A percentile compares a stretch with the other conserved stretches of the same genome.
Conservation (phyloP, 2,329 filamentous ascomycete species). For the Metarhizium rileyi region DNA sequence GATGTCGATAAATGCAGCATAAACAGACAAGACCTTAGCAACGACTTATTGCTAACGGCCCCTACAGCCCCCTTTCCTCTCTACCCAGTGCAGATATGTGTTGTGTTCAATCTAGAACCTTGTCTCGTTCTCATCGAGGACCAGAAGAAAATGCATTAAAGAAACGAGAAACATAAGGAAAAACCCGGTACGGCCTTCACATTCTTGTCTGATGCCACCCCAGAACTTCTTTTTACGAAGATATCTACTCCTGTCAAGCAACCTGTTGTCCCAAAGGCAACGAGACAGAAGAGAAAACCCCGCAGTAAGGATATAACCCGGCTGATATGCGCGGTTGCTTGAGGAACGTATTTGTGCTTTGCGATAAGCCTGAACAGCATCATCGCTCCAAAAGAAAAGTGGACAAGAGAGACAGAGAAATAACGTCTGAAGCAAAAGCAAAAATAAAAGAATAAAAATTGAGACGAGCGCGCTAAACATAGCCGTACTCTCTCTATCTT, state of each 20-base stretch:
- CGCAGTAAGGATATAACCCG: background rate
- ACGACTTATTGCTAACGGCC: too few relatives aligned
- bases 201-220: background rate
- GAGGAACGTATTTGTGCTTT: constrained; percentile 3
- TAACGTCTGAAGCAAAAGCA: background rate
- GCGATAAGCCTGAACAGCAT: background rate
- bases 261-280: background rate
- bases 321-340: background rate
- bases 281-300: background rate
- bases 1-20: background rate
- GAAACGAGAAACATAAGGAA: background rate
- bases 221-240: background rate
- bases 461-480: background rate
- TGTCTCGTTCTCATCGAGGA: too few relatives aligned
- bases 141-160: background rate
- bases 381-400: background rate
- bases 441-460: too few relatives aligned
- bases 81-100: too few relatives aligned
- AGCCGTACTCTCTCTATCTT: constrained; percentile 10
- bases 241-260: background rate
- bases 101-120: too few relatives aligned
- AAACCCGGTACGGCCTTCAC: background rate
- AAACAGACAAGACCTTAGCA: too few relatives aligned
- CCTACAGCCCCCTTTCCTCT: too few relatives aligned
- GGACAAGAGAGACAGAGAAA: background rate